Base-by-base conservation (phyloP, 352 stramenopile species). In the Pythium insidiosum region DNA sequence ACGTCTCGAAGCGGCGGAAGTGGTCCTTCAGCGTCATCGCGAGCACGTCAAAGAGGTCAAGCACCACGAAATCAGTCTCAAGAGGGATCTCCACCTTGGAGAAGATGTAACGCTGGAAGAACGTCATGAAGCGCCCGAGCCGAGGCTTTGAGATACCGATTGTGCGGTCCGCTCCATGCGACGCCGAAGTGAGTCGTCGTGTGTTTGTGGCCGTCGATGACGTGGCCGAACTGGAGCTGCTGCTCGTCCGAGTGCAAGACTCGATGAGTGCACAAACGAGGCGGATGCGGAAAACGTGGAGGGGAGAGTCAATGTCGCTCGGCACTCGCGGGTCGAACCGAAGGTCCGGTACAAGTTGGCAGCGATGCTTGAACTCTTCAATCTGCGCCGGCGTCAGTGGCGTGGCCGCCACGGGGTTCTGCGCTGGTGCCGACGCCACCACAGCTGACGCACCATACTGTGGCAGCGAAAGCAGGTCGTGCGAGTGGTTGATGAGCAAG, bases 51-150 rank as follows among this genome's bases (percentile, higher is more conserved):
- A 89, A 84, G 6, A 89, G 49, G 38, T 97, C 76, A 6, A 84
- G 66, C 31, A 96, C 73, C 26, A 90, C 68, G 63, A 95, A 97
- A 43, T 97, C 80, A 23, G 96, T 96, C 43, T 98, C 95, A 34
- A 96, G 79, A 1, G 95, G 95, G 12, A 98, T 76, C 28, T 94
- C 82, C 4, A 68, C 75, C 66, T 98, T 98, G 21, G 90, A 94
- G 36, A 98, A 97, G 15, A 98, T 76, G 68, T 98, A 98, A 21
- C 92, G 82, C 58, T 98, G 92, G 53, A 98, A 97, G 52, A 96
- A 95, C 6, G 81, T 56, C 47, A 98, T 76, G 48, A 97, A 97
- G 12, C 76, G 81, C 19, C 83, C 74, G 3, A 98, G 63, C 28
- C 92, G 88, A 2, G 63, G 58, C 35, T 83, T 63, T 7, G 90